Evolutionary conservation across 2,329 filamentous ascomycete genomes (phyloP), one percentile per base, ranked within the genome.

Genomic region (Fusarium vanettenii): DNA sequence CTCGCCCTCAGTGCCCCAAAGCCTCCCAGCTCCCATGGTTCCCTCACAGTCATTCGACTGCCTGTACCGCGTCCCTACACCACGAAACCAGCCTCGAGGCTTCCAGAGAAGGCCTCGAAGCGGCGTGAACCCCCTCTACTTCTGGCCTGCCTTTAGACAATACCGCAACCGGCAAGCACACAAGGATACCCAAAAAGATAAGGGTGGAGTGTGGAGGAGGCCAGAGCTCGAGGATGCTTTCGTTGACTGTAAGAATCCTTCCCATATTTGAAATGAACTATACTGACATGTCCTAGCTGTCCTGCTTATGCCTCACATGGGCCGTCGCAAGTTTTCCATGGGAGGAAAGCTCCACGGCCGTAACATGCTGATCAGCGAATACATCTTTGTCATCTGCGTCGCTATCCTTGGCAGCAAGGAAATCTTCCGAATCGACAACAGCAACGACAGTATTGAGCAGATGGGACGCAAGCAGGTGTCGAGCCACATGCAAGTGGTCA

Each of bases 321-420:
- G 90, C 35, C 87, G 91, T 60, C 88, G 89, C 77, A 93, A 93
- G 83, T 92, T 91, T 79, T 90, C 88, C 68, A 91, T 91, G 83
- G 87, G 88, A 72, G 88, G 89, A 39, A 89, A 91, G 79, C 88
- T 89, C 43, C 90, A 91, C 75, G 91, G 92, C 6, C 89, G 92
- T 59, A 93, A 93, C 82, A 92, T 92, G 88, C 86, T 93, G 66
- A 92, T 93, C 77, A 89, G 88, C 78, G 90, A 92, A 81, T 93
- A 93, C 81, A 87, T 93, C 52, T 92, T 84, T 66, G 80, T 81
- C 60, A 82, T 85, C 64, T 84, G 83, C 52, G 77, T 85, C 62
- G 81, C 80, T 5, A 37, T 85, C 10, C 79, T 85, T 4, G 83
- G 83, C 11, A 84, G 82, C 81, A 85, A 85, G 67, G 83, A 85